phyloP scores from a whole-genome alignment of 371 early-diverging fungal species.

The Rhizopus sp. region DNA sequence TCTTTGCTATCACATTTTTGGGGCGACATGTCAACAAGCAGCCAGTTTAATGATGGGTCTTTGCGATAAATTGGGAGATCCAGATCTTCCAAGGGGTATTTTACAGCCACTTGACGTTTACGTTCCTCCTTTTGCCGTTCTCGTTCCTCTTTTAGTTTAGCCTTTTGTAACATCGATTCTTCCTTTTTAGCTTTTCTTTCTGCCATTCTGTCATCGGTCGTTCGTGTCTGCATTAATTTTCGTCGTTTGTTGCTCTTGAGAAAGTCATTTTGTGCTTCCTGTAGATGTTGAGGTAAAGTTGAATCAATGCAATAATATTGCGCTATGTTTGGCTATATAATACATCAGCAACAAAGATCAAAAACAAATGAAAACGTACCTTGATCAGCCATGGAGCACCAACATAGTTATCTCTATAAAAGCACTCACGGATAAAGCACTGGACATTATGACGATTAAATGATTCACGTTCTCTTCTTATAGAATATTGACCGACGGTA shows the following conservation, averaged over 20 bases:
- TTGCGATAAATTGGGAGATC: slow-evolving; percentile 57
- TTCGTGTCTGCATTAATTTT: slow-evolving; percentile 25
- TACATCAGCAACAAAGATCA: neutral
- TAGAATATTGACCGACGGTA: slow-evolving; percentile 21
- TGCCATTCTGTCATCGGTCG: slow-evolving; percentile 34
- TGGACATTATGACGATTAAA: slow-evolving; percentile 64
- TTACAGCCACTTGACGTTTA: slow-evolving; percentile 48
- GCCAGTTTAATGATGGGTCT: slow-evolving; percentile 48
- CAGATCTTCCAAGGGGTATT: slow-evolving; percentile 67
- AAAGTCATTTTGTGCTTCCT: slow-evolving; percentile 46
- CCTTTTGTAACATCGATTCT: slow-evolving; percentile 35
- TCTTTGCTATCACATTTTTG: slow-evolving; percentile 16
- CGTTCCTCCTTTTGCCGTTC: slow-evolving; percentile 32
- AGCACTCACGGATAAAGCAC: slow-evolving; percentile 68
- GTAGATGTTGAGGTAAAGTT: slow-evolving; percentile 48
- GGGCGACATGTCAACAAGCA: slow-evolving; percentile 45
- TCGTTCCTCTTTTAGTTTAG: slow-evolving; percentile 44
- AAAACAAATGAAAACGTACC: slow-evolving; percentile 36
- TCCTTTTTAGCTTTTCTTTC: slow-evolving; percentile 51
- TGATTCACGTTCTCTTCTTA: slow-evolving; percentile 37
- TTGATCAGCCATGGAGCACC: slow-evolving; percentile 73
- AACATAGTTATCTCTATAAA: slow-evolving; percentile 60
- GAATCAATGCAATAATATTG: slow-evolving; percentile 51
- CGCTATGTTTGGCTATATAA: slow-evolving; percentile 43
- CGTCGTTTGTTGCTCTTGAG: slow-evolving; percentile 22